Base-by-base conservation (phyloP, 495 filamentous ascomycete species). In the Talaromyces stipitatus region DNA sequence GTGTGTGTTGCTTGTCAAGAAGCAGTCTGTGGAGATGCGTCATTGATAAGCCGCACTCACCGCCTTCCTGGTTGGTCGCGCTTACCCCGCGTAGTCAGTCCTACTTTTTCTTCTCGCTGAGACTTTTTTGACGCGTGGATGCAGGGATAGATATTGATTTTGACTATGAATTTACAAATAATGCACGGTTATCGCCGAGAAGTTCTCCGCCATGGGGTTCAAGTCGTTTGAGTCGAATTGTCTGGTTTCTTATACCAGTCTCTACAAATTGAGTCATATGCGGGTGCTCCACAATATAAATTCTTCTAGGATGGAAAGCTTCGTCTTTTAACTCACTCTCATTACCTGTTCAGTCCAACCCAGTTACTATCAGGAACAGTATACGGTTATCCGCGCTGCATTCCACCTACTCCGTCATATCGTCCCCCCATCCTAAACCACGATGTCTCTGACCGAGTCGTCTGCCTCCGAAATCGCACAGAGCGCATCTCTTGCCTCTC, bases 371-470 rank as follows among this genome's bases (percentile, higher is more conserved):
- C n/a, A n/a, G n/a, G n/a, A n/a, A n/a, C n/a, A n/a, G n/a, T n/a
- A n/a, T n/a, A n/a, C n/a, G n/a, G n/a, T n/a, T n/a, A n/a, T n/a
- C n/a, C n/a, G n/a, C n/a, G n/a, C n/a, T n/a, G n/a, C n/a, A n/a
- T n/a, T n/a, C n/a, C n/a, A n/a, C n/a, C n/a, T n/a, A n/a, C n/a
- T n/a, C n/a, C n/a, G n/a, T n/a, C n/a, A n/a, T n/a, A n/a, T n/a
- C n/a, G n/a, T n/a, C n/a, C n/a, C n/a, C n/a, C n/a, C n/a, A n/a
- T n/a, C n/a, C n/a, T n/a, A n/a, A n/a, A 18, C n/a, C 14, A 18
- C 43, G 11, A 92, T 92, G 88, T 90, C 88, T 58, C 71, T 92
- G 52, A 90, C 88, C n/a, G 84, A 83, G 55, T 86, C 82, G 14
- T 79, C 80, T 20, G 85, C 88, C 32, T 64, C 74, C 3, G 85